Percentiles rank a stretch among this genome's conserved stretches.
Evolutionary conservation across 306 rosid species (phyloP).

Genomic region (Begonia fuchsioides): DNA sequence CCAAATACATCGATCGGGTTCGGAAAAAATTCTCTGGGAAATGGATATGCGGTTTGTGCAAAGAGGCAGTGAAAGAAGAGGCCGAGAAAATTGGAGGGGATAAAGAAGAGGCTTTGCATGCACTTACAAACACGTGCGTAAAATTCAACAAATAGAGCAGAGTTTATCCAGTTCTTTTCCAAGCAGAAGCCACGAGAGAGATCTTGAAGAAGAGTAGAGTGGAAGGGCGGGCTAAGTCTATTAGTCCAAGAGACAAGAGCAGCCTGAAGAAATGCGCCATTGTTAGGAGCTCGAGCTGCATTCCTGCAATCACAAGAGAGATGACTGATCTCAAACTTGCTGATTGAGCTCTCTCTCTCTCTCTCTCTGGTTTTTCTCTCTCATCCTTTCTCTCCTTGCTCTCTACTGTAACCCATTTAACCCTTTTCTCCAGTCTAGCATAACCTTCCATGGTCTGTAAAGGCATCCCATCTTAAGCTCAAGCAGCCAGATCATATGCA

Average conservation of each 20-base stretch:
- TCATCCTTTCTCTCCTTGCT: neutral
- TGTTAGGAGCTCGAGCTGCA: constrained; percentile 29
- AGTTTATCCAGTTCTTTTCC: too few relatives aligned
- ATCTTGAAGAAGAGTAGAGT: too few relatives aligned
- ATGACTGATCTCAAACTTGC: constrained; percentile 32
- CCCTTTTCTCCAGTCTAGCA: too few relatives aligned
- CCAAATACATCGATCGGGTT: constrained; percentile 55
- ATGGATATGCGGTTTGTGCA: constrained; percentile 70
- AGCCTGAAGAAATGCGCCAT: constrained; percentile 41
- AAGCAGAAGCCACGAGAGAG: too few relatives aligned
- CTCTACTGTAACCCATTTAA: too few relatives aligned
- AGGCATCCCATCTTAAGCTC: too few relatives aligned
- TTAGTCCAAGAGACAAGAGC: constrained; percentile 62
- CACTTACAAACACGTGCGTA: constrained; percentile 68
- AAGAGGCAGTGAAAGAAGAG: constrained; percentile 88
- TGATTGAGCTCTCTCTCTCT: constrained; percentile 3
- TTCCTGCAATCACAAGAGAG: constrained; percentile 17
- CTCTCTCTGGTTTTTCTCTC: neutral
- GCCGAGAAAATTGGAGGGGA: constrained; percentile 60
- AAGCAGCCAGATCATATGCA: too few relatives aligned
- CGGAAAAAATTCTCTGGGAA: constrained; percentile 56
- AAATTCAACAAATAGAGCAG: constrained; percentile 68
- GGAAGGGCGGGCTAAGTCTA: constrained; percentile 60
- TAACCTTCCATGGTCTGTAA: too few relatives aligned
- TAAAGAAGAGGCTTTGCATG: constrained; percentile 45